A percentile compares a stretch with the other conserved stretches of the same genome.
phyloP scores from a whole-genome alignment of 2,329 filamentous ascomycete species.

The Alternaria sp. region DNA sequence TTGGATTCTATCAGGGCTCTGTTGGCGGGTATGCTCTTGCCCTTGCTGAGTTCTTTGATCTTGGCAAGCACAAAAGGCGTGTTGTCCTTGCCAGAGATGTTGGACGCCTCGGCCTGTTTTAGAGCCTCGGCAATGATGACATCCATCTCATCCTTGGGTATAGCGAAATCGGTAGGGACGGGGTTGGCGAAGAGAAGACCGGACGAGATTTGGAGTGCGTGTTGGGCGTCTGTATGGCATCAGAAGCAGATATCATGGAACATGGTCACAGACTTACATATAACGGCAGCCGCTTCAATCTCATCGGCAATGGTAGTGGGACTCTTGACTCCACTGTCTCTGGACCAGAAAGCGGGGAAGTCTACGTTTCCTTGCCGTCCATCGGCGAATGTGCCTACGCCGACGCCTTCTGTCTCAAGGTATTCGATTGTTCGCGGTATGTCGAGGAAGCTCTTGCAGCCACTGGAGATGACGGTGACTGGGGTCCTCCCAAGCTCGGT shows the following conservation, averaged over 20 bases:
- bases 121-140: constrained; percentile 53
- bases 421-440: constrained; percentile 88
- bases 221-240: constrained; percentile 69
- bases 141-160: constrained; percentile 66
- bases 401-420: constrained; percentile 76
- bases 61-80: constrained; percentile 84
- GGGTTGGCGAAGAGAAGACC: constrained; percentile 92
- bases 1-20: constrained; percentile 73
- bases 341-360: constrained; percentile 92
- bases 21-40: constrained; percentile 78
- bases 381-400: constrained; percentile 90
- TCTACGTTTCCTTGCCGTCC: constrained; percentile 76
- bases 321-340: constrained; percentile 84
- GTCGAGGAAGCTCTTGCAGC: constrained; percentile 96
- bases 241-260: background rate
- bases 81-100: constrained; percentile 75
- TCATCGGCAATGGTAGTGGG: constrained; percentile 79
- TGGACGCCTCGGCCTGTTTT: constrained; percentile 45
- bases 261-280: constrained; percentile 61
- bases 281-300: constrained; percentile 86
- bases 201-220: constrained; percentile 74
- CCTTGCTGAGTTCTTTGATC: constrained; percentile 80
- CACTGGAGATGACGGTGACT: constrained; percentile 87
- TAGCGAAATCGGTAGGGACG: constrained; percentile 74
- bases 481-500: constrained; percentile 91